Evolutionary conservation across 1,139 yeast species (phyloP), one percentile per base, ranked within the genome.

Genomic region (Hanseniaspora gamundiae): DNA sequence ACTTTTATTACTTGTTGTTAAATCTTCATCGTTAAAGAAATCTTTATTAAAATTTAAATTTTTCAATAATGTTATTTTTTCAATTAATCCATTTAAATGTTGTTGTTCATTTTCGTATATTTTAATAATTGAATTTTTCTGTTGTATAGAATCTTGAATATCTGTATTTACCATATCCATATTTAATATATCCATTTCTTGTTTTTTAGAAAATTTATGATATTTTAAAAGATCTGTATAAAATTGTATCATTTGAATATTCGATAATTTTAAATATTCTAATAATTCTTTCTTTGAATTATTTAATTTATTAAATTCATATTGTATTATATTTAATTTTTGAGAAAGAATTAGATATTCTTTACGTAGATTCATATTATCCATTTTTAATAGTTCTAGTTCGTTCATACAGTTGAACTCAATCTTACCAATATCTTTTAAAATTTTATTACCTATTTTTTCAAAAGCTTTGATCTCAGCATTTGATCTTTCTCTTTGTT

Each of bases 221-320:
- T 21, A 24, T 3, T 36, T 13, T 22, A 36, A n/a, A 4, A 36
- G n/a, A 22, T 36, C 39, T 17, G 19, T 36, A 24, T 22, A 36
- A 13, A 36, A 36, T n/a, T 24, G 28, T 21, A 36, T 11, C 39
- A 36, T 36, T 35, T 36, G 39, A 5, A 8, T 13, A 36, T 36
- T 36, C 3, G 28, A 24, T 21, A 36, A 17, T 21, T 36, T 36
- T 3, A 36, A 11, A 22, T 36, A 36, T 22, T 24, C 39, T 17
- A 36, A 13, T 13, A 36, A 22, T 13, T 36, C 28, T 2, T 14
- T 21, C 13, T 22, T 36, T n/a, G 29, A 22, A 24, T 20, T 36
- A 7, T 16, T 16, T 24, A 36, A 22, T 17, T 16, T 14, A 16
- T 36, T 14, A 14, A 36, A 17, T 24, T 36, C 39, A 14, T 22